Conservation (phyloP, 2,329 filamentous ascomycete genomes). For the Colletotrichum lindemuthianum region DNA sequence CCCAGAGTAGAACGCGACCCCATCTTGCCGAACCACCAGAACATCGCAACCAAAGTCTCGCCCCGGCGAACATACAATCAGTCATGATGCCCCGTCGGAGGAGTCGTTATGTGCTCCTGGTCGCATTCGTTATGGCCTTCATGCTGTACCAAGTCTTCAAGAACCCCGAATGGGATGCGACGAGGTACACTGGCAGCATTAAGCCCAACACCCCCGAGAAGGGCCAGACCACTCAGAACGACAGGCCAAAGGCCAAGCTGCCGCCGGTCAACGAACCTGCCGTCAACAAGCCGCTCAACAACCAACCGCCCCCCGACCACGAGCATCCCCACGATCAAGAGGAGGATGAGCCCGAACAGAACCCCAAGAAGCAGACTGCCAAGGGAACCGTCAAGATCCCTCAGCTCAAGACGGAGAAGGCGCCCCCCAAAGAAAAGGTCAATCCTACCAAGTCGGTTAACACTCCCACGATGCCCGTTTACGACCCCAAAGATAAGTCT, state of each 20-base stretch:
- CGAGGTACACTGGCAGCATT: conserved; percentile 22
- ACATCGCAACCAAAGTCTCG: conserved; percentile 9
- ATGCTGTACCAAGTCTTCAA: conserved; percentile 61
- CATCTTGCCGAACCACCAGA: background rate
- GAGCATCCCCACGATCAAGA: conserved; percentile 30
- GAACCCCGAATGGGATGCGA: conserved; percentile 49
- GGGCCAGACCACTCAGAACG: conserved; percentile 13
- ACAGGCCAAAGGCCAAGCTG: conserved; percentile 20
- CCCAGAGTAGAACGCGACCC: conserved; percentile 29
- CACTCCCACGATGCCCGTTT: conserved; percentile 25
- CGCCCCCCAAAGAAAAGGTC: conserved; percentile 21
- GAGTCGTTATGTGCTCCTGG: conserved; percentile 69
- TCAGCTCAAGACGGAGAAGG: conserved; percentile 28
- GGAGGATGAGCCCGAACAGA: conserved; percentile 33
- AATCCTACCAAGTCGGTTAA: conserved; percentile 21
- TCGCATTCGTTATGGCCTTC: conserved; percentile 64
- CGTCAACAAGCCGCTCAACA: conserved; percentile 28
- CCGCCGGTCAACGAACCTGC: conserved; percentile 24
- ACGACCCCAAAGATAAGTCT: conserved; percentile 22
- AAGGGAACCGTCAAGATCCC: conserved; percentile 35
- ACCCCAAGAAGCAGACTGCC: conserved; percentile 31
- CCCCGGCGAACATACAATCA: conserved; percentile 15
- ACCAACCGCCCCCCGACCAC: conserved; percentile 31
- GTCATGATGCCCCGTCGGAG: conserved; percentile 66
- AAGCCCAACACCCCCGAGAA: conserved; percentile 30